Evolutionary conservation across 2,329 filamentous ascomycete species (phyloP), one percentile per base, ranked within the genome.

Genomic region (Sporothrix brunneoviolacea): DNA sequence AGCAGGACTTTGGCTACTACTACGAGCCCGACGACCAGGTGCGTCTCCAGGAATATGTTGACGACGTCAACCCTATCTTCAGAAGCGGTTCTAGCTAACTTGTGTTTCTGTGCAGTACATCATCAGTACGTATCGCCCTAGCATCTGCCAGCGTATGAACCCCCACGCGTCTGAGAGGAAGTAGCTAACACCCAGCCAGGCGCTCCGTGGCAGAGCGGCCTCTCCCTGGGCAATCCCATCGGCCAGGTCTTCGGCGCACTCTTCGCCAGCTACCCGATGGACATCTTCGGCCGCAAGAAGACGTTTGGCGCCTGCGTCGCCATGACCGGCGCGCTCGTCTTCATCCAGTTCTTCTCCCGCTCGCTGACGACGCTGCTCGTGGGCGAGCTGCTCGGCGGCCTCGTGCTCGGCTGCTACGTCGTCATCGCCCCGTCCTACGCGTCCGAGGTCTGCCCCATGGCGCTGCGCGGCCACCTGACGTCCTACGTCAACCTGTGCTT

Each of bases 401-500:
- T 83, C 7, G 75, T 83, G 0, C 69, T 80, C n/a, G 80, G 79
- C 3, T 77, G 75, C 48, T 83, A 80, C 59, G 77, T 78, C 5
- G 75, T 80, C 22, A 76, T 76, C 48, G 74, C 74, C 0, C 74
- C 80, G 0, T 74, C 79, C 0, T 83, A 83, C 57, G 77, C 78
- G 8, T 77, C 76, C 1, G 80, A 84, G 61, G 76, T 83, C 7
- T 79, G 77, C 35, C 80, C 80, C 2, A 68, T 79, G 27, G 73
- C 74, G 1, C 70, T 84, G 35, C 72, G 80, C 24, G 77, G 76
- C 24, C 71, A 77, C 39, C 64, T 82, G 19, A 82, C 79, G 1
- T 75, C 74, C 30, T 83, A 75, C 51, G 75, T 82, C 51, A 83
- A 82, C 57, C 65, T 83, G 33, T 82, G 78, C 58, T 83, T 81